A percentile compares a stretch with the other conserved stretches of the same genome.
phyloP scores from a whole-genome alignment of 2,329 filamentous ascomycete species.

The Drechslerella stenobrocha region DNA sequence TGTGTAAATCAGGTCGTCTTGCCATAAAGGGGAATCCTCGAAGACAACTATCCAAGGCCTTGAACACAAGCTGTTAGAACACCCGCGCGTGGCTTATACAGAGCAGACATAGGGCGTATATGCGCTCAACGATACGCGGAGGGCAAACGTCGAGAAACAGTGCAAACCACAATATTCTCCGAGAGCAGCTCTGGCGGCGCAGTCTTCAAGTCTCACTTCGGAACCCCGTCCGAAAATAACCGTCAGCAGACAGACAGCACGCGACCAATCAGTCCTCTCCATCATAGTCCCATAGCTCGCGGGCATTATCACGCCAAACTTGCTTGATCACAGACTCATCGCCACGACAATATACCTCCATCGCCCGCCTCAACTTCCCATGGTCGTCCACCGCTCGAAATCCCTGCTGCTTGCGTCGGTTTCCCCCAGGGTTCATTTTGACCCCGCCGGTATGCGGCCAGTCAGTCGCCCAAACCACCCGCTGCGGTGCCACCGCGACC shows the following conservation, averaged over 20 bases:
- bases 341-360: conserved; percentile 39
- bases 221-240: no score
- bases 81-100: no score
- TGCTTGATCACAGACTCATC: conserved; percentile 47
- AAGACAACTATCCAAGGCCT: no score
- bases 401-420: conserved; percentile 49
- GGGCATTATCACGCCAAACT: conserved; percentile 52
- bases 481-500: conserved; percentile 50
- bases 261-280: conserved; percentile 20
- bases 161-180: no score
- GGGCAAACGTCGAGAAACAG: no score
- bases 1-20: no score
- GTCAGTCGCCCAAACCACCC: conserved; percentile 50
- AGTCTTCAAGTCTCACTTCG: not conserved
- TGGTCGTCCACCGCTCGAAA: conserved; percentile 50
- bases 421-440: conserved; percentile 49
- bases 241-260: no score
- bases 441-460: conserved; percentile 53
- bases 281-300: conserved; percentile 50
- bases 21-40: no score
- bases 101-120: no score
- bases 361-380: conserved; percentile 22
- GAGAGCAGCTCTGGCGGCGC: no score
- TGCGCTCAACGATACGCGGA: no score
- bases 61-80: no score